Evolutionary conservation across 2,329 filamentous ascomycete genomes (phyloP).

Genomic region (Fusarium verticillioides): DNA sequence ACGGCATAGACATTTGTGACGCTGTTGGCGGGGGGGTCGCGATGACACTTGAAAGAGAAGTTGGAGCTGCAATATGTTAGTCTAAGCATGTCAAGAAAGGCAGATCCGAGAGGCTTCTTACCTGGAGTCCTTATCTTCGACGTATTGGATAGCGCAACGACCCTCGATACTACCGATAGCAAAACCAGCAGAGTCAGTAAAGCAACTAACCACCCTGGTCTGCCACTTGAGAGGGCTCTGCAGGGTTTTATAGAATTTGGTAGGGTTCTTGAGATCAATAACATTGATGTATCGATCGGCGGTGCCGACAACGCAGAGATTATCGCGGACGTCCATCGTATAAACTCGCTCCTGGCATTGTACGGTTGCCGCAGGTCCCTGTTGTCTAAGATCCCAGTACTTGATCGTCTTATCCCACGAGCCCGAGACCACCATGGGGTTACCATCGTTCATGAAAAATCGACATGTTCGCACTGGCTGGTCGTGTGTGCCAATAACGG

Average conservation of each 20-base stretch:
- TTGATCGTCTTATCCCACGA: slow-evolving; percentile 93
- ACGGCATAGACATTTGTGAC: slow-evolving; percentile 92
- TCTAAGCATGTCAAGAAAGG: not conserved
- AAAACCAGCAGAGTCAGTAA: slow-evolving; percentile 89
- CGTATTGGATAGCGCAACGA: slow-evolving; percentile 96
- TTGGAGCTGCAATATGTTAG: slow-evolving; percentile 71
- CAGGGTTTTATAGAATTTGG: slow-evolving; percentile 93
- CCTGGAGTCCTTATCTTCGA: slow-evolving; percentile 92
- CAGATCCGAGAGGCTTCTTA: slow-evolving; percentile 59
- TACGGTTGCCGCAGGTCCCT: slow-evolving; percentile 72
- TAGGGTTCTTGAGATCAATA: slow-evolving; percentile 87
- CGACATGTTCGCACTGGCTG: slow-evolving; percentile 81
- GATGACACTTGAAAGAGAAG: slow-evolving; percentile 99
- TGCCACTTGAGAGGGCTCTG: slow-evolving; percentile 99
- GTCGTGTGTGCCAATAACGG: slow-evolving; percentile 86
- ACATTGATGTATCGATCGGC: slow-evolving; percentile 97
- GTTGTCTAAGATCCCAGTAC: slow-evolving; percentile 83
- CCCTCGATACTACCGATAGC: slow-evolving; percentile 97
- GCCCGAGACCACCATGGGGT: slow-evolving; percentile 88
- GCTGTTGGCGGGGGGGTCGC: slow-evolving; percentile 79
- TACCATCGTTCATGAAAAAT: slow-evolving; percentile 78
- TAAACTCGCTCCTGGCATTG: slow-evolving; percentile 83
- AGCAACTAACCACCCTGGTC: slow-evolving; percentile 94
- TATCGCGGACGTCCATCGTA: slow-evolving; percentile 89
- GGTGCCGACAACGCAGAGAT: slow-evolving; percentile 90